phyloP scores from a whole-genome alignment of 1,284 basidiomycete genomes.

The Leccinum pseudoinsigne region DNA sequence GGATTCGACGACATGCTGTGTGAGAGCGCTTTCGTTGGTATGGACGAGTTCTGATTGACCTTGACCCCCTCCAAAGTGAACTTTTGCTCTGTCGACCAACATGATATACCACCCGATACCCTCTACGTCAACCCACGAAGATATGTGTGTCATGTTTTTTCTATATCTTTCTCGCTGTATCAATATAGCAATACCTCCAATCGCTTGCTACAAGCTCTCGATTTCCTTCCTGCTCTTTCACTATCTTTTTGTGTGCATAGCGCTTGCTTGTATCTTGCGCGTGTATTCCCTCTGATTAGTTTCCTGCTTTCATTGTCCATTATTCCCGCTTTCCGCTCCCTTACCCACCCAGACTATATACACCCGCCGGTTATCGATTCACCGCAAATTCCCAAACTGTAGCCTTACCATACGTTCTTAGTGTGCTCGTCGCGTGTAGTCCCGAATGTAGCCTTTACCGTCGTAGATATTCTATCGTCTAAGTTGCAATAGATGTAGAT shows the following conservation, averaged over 20 bases:
- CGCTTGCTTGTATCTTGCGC: neutral
- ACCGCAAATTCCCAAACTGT: neutral
- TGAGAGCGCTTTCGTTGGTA: constrained; percentile 8
- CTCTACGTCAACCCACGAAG: neutral
- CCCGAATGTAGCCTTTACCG: neutral
- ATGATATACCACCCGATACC: constrained; percentile 7
- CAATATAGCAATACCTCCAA: neutral
- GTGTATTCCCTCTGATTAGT: neutral
- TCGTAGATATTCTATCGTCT: neutral
- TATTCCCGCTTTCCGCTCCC: neutral
- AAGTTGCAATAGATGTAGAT: neutral
- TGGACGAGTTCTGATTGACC: constrained; percentile 9
- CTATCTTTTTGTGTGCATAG: neutral
- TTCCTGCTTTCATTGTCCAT: neutral
- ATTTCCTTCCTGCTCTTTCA: neutral
- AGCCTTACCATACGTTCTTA: neutral
- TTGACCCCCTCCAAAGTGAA: neutral
- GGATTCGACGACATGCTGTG: constrained; percentile 28
- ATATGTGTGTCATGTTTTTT: neutral
- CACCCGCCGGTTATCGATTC: neutral
- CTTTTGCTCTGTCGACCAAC: neutral
- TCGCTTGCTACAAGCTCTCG: neutral
- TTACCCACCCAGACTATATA: neutral
- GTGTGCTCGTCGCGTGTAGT: neutral
- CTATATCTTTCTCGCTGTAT: too few species aligned